Base-by-base conservation (phyloP, 2,329 filamentous ascomycete species). In the Grosmannia huntii region DNA sequence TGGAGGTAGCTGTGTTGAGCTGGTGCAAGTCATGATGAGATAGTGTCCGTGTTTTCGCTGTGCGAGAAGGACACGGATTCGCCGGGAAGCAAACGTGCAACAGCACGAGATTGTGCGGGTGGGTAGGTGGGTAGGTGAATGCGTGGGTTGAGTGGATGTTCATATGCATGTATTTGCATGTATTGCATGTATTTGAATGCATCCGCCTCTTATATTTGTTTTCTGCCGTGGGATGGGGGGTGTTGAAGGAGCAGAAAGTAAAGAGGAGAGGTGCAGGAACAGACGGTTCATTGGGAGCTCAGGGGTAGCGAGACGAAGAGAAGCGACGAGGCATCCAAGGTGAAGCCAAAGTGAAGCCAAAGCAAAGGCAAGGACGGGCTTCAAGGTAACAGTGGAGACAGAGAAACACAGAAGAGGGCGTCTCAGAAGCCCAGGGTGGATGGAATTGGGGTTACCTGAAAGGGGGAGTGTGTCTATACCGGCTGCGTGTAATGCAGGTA, bases 11-110 rank as follows among this genome's bases (percentile, higher is more conserved):
- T 55, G 50, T 14, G 31, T 41, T 21, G 49, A 38, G 58, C 54
- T 21, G 58, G 33, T 53, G 19, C 31, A 51, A 57, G 36, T 59
- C 58, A 59, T 59, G 52, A 28, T 53, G 55, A 50, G n/a, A 52
- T 41, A 19, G 12, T n/a, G 16, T 5, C 14, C 25, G 23, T 4
- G 31, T 3, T 3, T 46, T 16, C 27, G 23, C n/a, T 25, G 23
- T 14, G 38, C 12, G 31, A 14, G 16, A 51, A 10, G 11, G 50
- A 9, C 28, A 53, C 28, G 50, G 28, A 23, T 50, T 28, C 14
- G 23, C 25, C 48, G 48, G 48, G 25, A 50, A 28, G 25, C 19
- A 28, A 16, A 28, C 16, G 49, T 28, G 49, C 10, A 31, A 12
- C 41, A 44, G 46, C 46, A 27, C 46, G 46, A 49, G 48, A 50